These are phyloP conservation scores for Vitis vinifera DNA, from an alignment of 164 flowering plant genomes.

Conservation along the genomic window DNA sequence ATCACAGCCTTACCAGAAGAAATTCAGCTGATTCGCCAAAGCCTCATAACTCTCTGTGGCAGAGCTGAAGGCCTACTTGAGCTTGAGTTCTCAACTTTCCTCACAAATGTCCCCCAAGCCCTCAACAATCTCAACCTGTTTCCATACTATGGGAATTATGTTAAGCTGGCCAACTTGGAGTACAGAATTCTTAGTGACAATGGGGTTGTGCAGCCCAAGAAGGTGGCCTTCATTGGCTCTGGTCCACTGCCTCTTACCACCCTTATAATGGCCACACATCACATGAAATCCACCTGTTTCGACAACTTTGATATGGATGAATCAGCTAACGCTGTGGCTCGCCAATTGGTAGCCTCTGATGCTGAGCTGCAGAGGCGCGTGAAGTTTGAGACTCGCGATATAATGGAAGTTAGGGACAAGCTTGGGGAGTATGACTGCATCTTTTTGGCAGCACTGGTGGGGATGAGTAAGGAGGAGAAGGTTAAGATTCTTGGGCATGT, in stretches of 20 bases:
- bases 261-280: conserved; percentile 49
- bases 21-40: conserved; percentile 34
- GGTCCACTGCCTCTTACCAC: conserved; percentile 69
- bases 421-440: conserved; percentile 44
- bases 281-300: conserved; percentile 41
- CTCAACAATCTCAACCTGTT: conserved; percentile 41
- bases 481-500: conserved; percentile 44
- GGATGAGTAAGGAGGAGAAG: conserved; percentile 53
- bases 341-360: conserved; percentile 28
- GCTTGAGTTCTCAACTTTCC: conserved; percentile 37
- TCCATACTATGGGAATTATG: conserved; percentile 57
- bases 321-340: conserved; percentile 15
- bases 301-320: conserved; percentile 39
- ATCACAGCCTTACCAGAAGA: conserved; percentile 22
- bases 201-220: conserved; percentile 33
- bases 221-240: conserved; percentile 67
- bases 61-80: conserved; percentile 54
- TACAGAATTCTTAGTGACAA: conserved; percentile 29
- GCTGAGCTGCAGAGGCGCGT: conserved; percentile 49
- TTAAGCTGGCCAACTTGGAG: conserved; percentile 45
- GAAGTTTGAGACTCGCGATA: conserved; percentile 42
- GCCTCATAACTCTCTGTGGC: conserved; percentile 42
- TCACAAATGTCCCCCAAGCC: conserved; percentile 31
- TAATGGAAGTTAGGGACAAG: conserved; percentile 41
- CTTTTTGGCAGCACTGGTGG: conserved; percentile 67